Base-by-base conservation (phyloP, 495 filamentous ascomycete genomes). In the Letharia lupina region DNA sequence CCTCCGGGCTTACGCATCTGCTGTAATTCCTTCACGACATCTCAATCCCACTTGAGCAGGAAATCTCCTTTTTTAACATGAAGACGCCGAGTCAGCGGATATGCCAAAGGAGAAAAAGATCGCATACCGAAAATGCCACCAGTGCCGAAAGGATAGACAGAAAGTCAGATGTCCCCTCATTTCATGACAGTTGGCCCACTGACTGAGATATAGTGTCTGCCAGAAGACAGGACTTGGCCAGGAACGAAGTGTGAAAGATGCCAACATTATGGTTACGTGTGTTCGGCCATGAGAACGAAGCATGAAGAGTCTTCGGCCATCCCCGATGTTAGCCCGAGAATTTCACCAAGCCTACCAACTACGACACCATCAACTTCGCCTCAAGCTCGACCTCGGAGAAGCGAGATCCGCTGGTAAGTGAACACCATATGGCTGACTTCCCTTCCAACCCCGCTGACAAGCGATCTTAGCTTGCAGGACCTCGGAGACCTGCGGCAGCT, bases 81-180 rank as follows among this genome's bases (percentile, higher is more conserved):
- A 8, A 20, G 18, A 3, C 4, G 16, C 9, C 10, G 11, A 61
- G 16, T 61, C 39, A 41, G 59, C 37, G 10, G 37, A 31, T 37
- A 62, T 62, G 61, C 41, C 61, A 18, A 62, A 50, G 37, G 23
- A 18, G 0, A 62, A 62, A 15, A 62, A 50, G 42, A 62, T 62
- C 44, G 61, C 61, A 50, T 47, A 37, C 37, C 37, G 13, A 18
- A 62, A 62, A 39, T 62, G 61, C 28, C 31, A 62, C 2, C 61
- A 50, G 33, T 62, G 61, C 7, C 44, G 61, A 20, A 45, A 62
- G 10, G 61, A 62, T 28, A 62, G 61, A 39, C 61, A 62, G 47
- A 62, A 62, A 37, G 60, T 62, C 35, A 18, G 60, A 37, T 18
- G 12, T 23, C 11, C 28, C 20, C 5, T n/a, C 20, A 28, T 47